Conservation (phyloP, 2,329 filamentous ascomycete genomes). For the Hymenoscyphus occultus region DNA sequence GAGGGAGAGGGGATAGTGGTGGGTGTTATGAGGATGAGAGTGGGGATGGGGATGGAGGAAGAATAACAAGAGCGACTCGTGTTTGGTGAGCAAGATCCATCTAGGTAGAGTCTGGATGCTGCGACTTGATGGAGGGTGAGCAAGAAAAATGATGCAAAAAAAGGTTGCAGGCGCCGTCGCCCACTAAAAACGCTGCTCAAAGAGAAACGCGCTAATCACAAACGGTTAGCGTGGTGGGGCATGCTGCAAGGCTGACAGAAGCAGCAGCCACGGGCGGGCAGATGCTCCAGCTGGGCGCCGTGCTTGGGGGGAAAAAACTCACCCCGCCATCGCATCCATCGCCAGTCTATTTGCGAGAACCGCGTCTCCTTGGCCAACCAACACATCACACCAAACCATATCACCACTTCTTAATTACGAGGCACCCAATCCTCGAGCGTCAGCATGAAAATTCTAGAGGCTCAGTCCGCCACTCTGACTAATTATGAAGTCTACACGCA, state of each 20-base stretch:
- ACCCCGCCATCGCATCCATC: neutral
- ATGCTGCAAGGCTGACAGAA: slow-evolving; percentile 6
- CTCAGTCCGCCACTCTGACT: slow-evolving; percentile 66
- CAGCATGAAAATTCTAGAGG: slow-evolving; percentile 65
- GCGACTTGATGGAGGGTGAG: slow-evolving; percentile 4
- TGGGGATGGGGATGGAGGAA: slow-evolving; percentile 11
- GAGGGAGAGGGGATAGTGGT: slow-evolving; percentile 1
- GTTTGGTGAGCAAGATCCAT: slow-evolving; percentile 26
- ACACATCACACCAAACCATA: neutral
- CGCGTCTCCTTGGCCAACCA: too few relatives aligned
- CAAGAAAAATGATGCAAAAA: slow-evolving; percentile 7
- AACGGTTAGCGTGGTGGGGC: slow-evolving; percentile 7
- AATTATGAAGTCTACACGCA: slow-evolving; percentile 73
- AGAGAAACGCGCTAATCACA: slow-evolving; percentile 3
- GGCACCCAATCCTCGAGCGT: neutral
- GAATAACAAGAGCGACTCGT: slow-evolving; percentile 9
- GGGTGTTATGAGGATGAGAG: slow-evolving; percentile 14
- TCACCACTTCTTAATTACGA: slow-evolving; percentile 4
- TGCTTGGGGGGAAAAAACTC: slow-evolving; percentile 8
- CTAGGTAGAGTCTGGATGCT: slow-evolving; percentile 6
- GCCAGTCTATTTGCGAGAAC: too few relatives aligned
- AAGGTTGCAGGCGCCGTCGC: neutral
- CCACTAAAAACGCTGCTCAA: slow-evolving; percentile 4
- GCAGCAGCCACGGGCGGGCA: too few relatives aligned
- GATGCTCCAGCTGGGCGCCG: too few relatives aligned